Conservation (phyloP, 164 flowering plant genomes). For the Vitis amurensis region DNA sequence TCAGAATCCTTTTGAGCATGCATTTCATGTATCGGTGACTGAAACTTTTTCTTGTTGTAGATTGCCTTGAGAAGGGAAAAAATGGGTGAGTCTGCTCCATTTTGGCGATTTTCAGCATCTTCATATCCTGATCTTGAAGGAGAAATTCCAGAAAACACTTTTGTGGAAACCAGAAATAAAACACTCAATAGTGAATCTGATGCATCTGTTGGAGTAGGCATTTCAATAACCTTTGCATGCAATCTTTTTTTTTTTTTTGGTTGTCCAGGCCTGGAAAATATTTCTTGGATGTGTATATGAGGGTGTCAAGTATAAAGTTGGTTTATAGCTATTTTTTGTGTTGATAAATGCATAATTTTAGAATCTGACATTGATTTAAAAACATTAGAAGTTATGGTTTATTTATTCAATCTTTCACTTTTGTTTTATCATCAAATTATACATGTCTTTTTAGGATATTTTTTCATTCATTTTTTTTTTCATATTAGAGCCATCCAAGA, state of each 20-base stretch:
- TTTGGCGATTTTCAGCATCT: constrained; percentile 97
- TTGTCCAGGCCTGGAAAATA: no score
- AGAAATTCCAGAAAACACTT: constrained; percentile 27
- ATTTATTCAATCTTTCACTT: no score
- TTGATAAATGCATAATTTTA: no score
- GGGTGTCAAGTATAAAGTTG: not conserved
- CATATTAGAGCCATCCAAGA: no score
- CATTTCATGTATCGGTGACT: not conserved
- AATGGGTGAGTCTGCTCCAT: constrained; percentile 89
- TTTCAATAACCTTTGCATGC: not conserved
- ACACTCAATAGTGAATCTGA: constrained; percentile 23
- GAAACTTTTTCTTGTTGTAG: constrained; percentile 36
- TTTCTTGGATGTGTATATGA: no score
- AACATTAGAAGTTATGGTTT: no score
- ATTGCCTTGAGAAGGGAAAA: constrained; percentile 90
- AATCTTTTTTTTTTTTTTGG: not conserved
- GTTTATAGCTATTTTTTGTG: no score
- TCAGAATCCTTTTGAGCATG: not conserved
- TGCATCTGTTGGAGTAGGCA: constrained; percentile 50
- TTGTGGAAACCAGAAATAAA: constrained; percentile 15
- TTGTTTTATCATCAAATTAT: no score
- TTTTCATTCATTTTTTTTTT: no score
- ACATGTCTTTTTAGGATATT: no score
- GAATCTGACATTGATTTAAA: no score
- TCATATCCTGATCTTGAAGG: constrained; percentile 92